Evolutionary conservation across 2,329 filamentous ascomycete species (phyloP), one percentile per base, ranked within the genome.

Genomic region (Beauveria asiatica): DNA sequence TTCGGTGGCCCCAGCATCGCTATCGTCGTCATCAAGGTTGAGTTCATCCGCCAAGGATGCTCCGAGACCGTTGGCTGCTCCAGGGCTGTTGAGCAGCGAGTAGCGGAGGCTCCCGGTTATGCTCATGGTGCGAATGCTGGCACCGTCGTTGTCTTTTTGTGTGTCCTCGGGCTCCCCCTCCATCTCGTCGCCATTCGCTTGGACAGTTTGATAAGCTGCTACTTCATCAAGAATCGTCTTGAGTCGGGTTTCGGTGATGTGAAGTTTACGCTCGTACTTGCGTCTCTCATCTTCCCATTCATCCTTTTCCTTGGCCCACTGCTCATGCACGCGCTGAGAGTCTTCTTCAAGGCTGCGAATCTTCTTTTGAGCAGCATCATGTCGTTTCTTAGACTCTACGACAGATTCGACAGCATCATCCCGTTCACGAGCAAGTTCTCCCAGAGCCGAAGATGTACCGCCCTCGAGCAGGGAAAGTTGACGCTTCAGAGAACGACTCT

Each of bases 21-120:
- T 87, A 63, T 92, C 90, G 60, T 93, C 90, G 61, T 93, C 88
- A 61, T 92, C 90, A 63, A 96, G 89, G 63, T 90, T 87, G 59
- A 99, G 81, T 74, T 99, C 94, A 67, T 97, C 92, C 0, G 94
- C 94, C 45, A 99, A 79, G 63, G 88, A 96, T 62, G 91, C 74
- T 1, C 88, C 89, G 66, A 84, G 85, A 4, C 76, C 69, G 68
- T 86, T 87, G 21, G 76, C 74, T 10, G 76, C 72, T 4, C 80
- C 81, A 8, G 75, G 73, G n/a, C 81, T 79, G 63, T 80, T 86
- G 63, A 89, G 77, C 25, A 87, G 75, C 2, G 92, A 95, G 69
- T 87, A 90, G 33, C 90, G 85, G 63, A 90, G 81, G 70, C 86
- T 79, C 80, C 87, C 80, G 72, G 88, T 79, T 77, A 88, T 80